Base-by-base conservation (phyloP, 2,329 filamentous ascomycete species). In the Sporothrix luriei region DNA sequence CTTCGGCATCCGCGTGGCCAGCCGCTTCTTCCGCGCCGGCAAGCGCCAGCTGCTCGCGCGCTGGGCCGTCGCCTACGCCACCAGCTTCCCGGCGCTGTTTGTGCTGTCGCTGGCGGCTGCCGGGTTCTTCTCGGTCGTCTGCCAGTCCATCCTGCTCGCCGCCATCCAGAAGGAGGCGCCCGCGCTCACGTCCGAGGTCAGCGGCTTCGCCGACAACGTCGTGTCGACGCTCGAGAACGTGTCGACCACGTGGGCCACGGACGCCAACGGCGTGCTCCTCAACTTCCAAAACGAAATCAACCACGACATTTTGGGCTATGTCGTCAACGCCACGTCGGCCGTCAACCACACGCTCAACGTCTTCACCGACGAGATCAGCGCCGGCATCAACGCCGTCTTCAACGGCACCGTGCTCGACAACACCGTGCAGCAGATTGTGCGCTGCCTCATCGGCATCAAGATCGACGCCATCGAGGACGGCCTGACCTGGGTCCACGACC, bases 401-500 rank as follows among this genome's bases (percentile, higher is more conserved):
- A 92, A 92, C 66, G 89, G 88, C 61, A 97, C 94, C 0, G 81
- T 94, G 54, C 88, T 97, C 55, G 86, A 93, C 73, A 87, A 90
- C 38, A 91, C 93, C 0, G 89, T 97, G 75, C 84, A 88, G 75
- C 90, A 92, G 55, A 88, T 97, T 46, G 85, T 97, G 72, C 87
- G 92, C 76, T 98, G 95, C 77, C 84, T 98, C n/a, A 88, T 98
- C 73, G 88, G 90, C 9, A 84, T 97, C 76, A 98, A 98, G 82
- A 85, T 98, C 72, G 88, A 91, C 74, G 87, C 89, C 26, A 88
- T 99, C 73, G 88, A 98, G 78, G 90, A 91, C 76, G 95, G 91
- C 14, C 84, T 98, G n/a, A 97, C 92, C 0, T 99, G 94, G 94
- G 91, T 97, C 13, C 87, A 91, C 75, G 90, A 98, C 74, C 83